Evolutionary conservation across 192 early-diverging fungal species (phyloP).

Genomic region (Ambispora gerdemannii): DNA sequence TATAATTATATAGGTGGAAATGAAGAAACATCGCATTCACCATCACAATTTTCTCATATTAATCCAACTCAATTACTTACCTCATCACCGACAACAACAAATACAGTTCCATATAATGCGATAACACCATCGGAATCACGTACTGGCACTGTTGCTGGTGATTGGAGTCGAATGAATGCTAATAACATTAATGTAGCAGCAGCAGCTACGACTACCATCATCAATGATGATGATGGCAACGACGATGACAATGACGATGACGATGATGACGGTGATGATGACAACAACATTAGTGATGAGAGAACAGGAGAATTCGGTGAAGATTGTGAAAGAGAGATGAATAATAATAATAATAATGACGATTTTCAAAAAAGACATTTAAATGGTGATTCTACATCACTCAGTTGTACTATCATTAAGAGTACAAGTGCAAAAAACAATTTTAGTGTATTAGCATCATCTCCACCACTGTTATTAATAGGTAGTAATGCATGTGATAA

Average conservation of each 20-base stretch:
- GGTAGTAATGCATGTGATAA: neutral
- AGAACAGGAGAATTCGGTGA: no score
- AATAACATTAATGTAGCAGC: no score
- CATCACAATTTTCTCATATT: neutral
- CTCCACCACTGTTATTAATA: neutral
- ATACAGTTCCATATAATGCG: neutral
- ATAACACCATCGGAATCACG: neutral
- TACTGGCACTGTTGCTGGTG: no score
- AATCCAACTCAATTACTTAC: constrained; percentile 1
- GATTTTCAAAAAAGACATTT: neutral
- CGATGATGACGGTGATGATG: neutral
- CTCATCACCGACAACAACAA: neutral
- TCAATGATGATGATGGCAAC: neutral
- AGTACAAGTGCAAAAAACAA: neutral
- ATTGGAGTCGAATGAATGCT: no score
- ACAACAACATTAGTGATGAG: no score
- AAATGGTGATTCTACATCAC: neutral
- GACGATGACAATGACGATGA: neutral
- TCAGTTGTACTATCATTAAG: neutral
- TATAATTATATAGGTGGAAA: neutral
- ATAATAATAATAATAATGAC: neutral
- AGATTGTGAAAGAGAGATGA: no score
- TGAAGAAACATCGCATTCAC: neutral
- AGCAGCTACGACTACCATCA: neutral
- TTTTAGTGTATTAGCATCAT: neutral